Percentiles rank a stretch among this genome's conserved stretches.
Evolutionary conservation across 768 basidiomycete genomes (phyloP).

Genomic region (Boletellus ananas): DNA sequence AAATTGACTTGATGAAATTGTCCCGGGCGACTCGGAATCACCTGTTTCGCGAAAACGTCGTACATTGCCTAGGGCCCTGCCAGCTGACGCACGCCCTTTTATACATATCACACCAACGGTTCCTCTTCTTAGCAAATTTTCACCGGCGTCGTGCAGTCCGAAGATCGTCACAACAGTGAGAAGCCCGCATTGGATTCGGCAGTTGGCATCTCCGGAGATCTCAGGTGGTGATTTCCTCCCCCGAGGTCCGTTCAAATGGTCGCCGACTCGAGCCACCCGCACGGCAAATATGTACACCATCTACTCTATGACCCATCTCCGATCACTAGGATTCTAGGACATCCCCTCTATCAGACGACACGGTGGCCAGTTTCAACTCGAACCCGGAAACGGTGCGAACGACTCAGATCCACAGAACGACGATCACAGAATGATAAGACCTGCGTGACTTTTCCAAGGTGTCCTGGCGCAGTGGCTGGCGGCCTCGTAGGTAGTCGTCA

Average conservation of each 20-base stretch:
- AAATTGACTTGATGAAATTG: not conserved
- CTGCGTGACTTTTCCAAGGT: not conserved
- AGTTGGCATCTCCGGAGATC: slow-evolving; percentile 5
- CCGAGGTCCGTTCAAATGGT: not conserved
- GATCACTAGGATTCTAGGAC: not conserved
- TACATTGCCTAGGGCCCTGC: not conserved
- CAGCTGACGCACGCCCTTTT: too few relatives aligned
- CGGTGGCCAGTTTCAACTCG: not conserved
- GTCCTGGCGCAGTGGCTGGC: too few relatives aligned
- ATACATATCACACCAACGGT: not conserved
- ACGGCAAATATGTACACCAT: not conserved
- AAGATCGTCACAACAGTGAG: slow-evolving; percentile 1
- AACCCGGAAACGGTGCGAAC: not conserved
- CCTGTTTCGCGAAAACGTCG: not conserved
- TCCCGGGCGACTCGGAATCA: not conserved
- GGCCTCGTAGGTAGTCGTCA: too few relatives aligned
- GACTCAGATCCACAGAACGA: not conserved
- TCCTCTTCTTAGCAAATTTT: not conserved
- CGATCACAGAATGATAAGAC: not conserved
- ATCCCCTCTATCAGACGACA: not conserved
- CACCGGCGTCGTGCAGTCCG: slow-evolving; percentile 11
- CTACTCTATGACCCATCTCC: not conserved
- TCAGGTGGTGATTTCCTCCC: not conserved
- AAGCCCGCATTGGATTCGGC: slow-evolving; percentile 6
- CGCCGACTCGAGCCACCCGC: not conserved